phyloP scores from a whole-genome alignment of 2,329 filamentous ascomycete species.

The Tolypocladium inflatum region DNA sequence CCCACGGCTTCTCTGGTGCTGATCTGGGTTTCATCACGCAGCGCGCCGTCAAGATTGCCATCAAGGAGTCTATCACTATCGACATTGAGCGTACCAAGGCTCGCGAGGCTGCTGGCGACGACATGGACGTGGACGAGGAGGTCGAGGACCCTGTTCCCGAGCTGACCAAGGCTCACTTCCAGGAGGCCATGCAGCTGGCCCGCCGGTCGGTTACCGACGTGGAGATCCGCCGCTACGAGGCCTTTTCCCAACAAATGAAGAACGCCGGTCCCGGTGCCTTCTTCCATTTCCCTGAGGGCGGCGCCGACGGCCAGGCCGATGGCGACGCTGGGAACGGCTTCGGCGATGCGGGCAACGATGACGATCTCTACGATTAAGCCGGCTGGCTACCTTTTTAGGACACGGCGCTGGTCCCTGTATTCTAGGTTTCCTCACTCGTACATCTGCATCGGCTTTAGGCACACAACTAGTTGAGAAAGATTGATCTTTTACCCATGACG shows the following conservation, averaged over 20 bases:
- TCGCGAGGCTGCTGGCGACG: constrained; percentile 75
- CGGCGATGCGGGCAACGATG: constrained; percentile 84
- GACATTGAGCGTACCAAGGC: constrained; percentile 89
- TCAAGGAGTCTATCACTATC: constrained; percentile 85
- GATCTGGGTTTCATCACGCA: constrained; percentile 99
- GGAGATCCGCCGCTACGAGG: constrained; percentile 96
- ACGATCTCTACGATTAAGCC: constrained; percentile 92
- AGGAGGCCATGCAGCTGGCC: constrained; percentile 95
- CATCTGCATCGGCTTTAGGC: constrained; percentile 19
- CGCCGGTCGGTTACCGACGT: constrained; percentile 92
- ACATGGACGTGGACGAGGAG: constrained; percentile 61
- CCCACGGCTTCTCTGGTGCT: constrained; percentile 98
- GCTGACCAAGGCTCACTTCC: constrained; percentile 92
- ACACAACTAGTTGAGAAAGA: not conserved
- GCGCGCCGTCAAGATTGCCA: constrained; percentile 97
- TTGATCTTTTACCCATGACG: constrained; percentile 8
- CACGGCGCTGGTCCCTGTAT: constrained; percentile 28
- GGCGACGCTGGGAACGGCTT: constrained; percentile 55
- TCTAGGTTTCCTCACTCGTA: constrained; percentile 32
- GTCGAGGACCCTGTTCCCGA: constrained; percentile 89
- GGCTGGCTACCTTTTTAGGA: constrained; percentile 9
- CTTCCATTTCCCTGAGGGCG: constrained; percentile 90
- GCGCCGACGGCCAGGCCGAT: constrained; percentile 52
- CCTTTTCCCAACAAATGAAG: constrained; percentile 99
- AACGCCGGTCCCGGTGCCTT: constrained; percentile 89